phyloP scores from a whole-genome alignment of 352 stramenopile genomes.

The Hyphochytrium catenoides region DNA sequence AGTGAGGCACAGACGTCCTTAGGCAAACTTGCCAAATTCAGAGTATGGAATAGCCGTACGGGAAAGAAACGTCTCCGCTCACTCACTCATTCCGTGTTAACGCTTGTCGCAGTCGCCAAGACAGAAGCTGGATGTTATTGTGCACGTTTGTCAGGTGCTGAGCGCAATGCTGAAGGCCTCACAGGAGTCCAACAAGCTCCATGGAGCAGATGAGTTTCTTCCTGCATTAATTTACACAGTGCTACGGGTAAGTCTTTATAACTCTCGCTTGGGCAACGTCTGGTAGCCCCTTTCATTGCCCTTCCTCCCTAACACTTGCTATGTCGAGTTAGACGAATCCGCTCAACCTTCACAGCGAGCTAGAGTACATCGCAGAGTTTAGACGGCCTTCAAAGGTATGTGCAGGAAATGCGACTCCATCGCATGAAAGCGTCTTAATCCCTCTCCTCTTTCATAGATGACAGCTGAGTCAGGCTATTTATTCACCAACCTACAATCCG shows the following conservation, averaged over 20 bases:
- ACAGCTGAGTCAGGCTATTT: slow-evolving; percentile 73
- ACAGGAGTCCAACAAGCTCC: slow-evolving; percentile 18
- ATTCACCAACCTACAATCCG: slow-evolving; percentile 66
- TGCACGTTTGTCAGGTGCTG: slow-evolving; percentile 38
- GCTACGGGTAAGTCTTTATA: too few species aligned
- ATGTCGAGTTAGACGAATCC: slow-evolving; percentile 63
- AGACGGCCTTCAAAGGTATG: slow-evolving; percentile 18
- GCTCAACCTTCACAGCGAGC: slow-evolving; percentile 41
- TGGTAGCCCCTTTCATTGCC: too few species aligned
- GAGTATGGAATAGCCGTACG: slow-evolving; percentile 7
- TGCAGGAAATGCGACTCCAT: background rate
- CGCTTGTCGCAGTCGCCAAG: slow-evolving; percentile 33
- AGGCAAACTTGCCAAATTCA: slow-evolving; percentile 20
- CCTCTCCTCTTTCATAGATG: slow-evolving; percentile 16
- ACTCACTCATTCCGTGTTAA: too few species aligned
- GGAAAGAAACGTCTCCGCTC: slow-evolving; percentile 14
- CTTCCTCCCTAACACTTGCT: too few species aligned
- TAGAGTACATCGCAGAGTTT: slow-evolving; percentile 64
- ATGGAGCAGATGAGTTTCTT: slow-evolving; percentile 71
- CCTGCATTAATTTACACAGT: slow-evolving; percentile 70
- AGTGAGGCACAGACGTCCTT: slow-evolving; percentile 19
- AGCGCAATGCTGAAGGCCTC: slow-evolving; percentile 29
- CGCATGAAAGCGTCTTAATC: slow-evolving; percentile 2
- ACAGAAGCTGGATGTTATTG: slow-evolving; percentile 55
- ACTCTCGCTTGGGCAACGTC: too few species aligned